phyloP scores from a whole-genome alignment of 129 eudicot genomes.

The carrot (Daucus carota) region DH1_v3.0 NC_030387.2:41042501-41043000 shows the following conservation, averaged over 20 bases:
- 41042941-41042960: background rate
- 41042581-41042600: background rate
- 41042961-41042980: too few species aligned
- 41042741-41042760: constrained; percentile 4
- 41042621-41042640: background rate
- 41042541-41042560: too few species aligned
- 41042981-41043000: too few species aligned
- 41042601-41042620: background rate
- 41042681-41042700: constrained; percentile 19
- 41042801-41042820: background rate
- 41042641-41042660: background rate
- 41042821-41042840: background rate
- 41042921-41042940: background rate
- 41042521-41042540: too few species aligned
- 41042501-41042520: too few species aligned
- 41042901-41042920: background rate
- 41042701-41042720: background rate
- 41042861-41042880: background rate
- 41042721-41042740: background rate
- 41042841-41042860: background rate
- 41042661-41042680: constrained; percentile 20
- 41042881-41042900: background rate
- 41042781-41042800: background rate
- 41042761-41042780: background rate
- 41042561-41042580: too few species aligned